phyloP scores from a whole-genome alignment of 2,329 filamentous ascomycete species.

The Colletotrichum navitas region DNA sequence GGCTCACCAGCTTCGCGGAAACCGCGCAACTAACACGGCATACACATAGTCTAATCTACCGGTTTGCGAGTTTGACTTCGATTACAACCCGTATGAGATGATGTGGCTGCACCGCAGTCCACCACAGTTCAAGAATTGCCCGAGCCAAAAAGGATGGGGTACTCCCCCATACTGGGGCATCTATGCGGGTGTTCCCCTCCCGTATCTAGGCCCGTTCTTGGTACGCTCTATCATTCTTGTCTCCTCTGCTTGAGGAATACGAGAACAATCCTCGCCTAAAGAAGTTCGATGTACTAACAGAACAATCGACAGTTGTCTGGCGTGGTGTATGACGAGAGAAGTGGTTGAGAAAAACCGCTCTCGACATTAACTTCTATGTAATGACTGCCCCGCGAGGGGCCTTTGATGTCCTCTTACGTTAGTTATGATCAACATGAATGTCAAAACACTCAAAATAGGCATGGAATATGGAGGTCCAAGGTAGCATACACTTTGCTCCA shows the following conservation, averaged over 20 bases:
- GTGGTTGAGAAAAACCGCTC: neutral
- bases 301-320: neutral
- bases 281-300: neutral
- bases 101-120: neutral
- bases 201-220: conserved; percentile 29
- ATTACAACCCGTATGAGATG: conserved; percentile 17
- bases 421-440: neutral
- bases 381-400: no score
- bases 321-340: neutral
- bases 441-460: neutral
- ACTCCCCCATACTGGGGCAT: neutral
- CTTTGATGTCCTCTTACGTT: neutral
- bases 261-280: neutral
- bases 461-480: no score
- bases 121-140: conserved; percentile 22
- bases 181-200: conserved; percentile 1
- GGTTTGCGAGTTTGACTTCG: conserved; percentile 32
- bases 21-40: neutral
- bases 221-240: neutral
- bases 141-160: conserved; percentile 17
- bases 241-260: neutral
- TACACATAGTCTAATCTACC: conserved; percentile 17
- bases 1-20: neutral
- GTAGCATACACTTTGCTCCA: neutral
- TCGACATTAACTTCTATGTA: fast-evolving